These are phyloP conservation scores for Syncephalastrum monosporum DNA, from an alignment of 371 early-diverging fungal genomes.

Conservation along the genomic window DNA sequence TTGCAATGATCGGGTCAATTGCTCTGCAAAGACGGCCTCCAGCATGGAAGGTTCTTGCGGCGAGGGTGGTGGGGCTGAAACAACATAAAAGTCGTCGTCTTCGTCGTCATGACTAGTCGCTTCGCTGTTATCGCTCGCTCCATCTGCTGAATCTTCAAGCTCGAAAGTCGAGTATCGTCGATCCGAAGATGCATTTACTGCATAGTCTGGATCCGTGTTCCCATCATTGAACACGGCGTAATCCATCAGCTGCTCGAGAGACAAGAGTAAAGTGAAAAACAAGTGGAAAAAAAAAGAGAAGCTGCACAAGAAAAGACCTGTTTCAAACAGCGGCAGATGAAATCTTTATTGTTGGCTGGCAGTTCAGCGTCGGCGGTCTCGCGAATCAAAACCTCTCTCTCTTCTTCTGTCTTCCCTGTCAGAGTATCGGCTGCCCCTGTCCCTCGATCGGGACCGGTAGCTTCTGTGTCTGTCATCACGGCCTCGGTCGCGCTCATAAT, in stretches of 20 bases:
- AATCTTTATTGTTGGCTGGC: too few species aligned
- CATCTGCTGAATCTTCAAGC: neutral
- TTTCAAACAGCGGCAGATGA: too few species aligned
- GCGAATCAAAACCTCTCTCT: too few species aligned
- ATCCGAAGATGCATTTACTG: neutral
- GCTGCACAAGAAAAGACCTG: too few species aligned
- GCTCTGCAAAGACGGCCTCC: conserved; percentile 18
- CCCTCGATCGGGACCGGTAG: conserved; percentile 10
- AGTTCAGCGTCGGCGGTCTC: too few species aligned
- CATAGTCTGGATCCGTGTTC: conserved; percentile 1
- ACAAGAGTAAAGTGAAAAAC: neutral
- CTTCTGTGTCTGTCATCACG: conserved; percentile 7
- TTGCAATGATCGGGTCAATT: conserved; percentile 14
- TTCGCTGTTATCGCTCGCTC: conserved; percentile 4
- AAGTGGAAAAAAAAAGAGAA: neutral
- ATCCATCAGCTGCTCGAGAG: conserved; percentile 9
- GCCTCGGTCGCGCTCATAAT: neutral
- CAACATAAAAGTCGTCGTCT: conserved; percentile 12
- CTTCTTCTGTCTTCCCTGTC: neutral
- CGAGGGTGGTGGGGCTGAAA: conserved; percentile 19
- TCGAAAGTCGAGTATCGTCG: neutral
- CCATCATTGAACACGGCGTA: conserved; percentile 8
- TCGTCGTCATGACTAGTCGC: conserved; percentile 9
- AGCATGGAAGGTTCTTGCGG: conserved; percentile 21
- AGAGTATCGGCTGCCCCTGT: neutral